These are phyloP conservation scores for Tricholoma saponaceum DNA, from an alignment of 768 basidiomycete genomes.

Conservation along the genomic window DNA sequence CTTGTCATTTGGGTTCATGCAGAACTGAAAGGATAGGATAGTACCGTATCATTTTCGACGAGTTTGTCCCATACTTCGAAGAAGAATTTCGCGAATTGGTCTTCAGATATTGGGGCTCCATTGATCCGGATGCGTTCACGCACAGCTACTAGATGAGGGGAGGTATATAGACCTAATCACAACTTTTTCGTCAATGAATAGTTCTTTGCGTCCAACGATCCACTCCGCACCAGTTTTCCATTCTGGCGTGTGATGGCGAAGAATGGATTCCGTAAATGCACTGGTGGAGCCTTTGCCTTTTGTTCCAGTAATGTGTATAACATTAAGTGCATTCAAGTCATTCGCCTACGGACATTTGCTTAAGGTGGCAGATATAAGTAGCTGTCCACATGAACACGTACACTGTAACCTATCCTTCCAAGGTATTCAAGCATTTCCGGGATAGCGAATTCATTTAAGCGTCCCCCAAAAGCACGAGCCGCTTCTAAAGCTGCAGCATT, in stretches of 20 bases:
- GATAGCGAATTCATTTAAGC: constrained; percentile 60
- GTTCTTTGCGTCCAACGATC: background rate
- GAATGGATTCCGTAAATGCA: constrained; percentile 85
- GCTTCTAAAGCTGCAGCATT: constrained; percentile 93
- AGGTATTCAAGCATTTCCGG: constrained; percentile 92
- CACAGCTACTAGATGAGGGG: constrained; percentile 94
- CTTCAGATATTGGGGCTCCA: constrained; percentile 84
- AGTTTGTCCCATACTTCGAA: constrained; percentile 95
- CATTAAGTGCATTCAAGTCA: constrained; percentile 84
- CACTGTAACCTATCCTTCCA: constrained; percentile 79
- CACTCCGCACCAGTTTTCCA: constrained; percentile 76
- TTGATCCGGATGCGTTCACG: constrained; percentile 94
- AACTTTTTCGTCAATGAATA: background rate
- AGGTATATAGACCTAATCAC: constrained; percentile 83
- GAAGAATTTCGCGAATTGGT: constrained; percentile 85
- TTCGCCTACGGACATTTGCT: constrained; percentile 47
- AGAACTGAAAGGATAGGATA: constrained; percentile 6
- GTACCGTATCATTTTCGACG: constrained; percentile 56
- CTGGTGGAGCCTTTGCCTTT: constrained; percentile 98
- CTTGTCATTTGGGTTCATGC: constrained; percentile 1
- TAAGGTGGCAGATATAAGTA: constrained; percentile 10
- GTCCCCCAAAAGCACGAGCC: constrained; percentile 67
- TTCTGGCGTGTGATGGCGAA: constrained; percentile 66
- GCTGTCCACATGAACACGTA: constrained; percentile 31
- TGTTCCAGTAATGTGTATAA: constrained; percentile 95